Evolutionary conservation across 164 flowering plant species (phyloP).

Genomic region (Piper betle): DNA sequence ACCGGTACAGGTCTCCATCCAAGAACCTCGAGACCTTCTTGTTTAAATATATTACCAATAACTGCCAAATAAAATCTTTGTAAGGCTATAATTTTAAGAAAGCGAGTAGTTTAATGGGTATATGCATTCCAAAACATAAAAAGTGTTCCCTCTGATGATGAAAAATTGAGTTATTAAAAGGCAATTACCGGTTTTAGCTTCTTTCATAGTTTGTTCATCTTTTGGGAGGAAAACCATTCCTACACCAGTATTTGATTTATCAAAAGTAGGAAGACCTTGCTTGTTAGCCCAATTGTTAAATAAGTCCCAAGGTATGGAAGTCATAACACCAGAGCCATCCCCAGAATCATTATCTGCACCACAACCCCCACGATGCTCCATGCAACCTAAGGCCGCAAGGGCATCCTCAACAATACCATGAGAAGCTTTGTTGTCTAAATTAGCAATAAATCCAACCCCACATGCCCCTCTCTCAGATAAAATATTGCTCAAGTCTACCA

Average conservation of each 20-base stretch:
- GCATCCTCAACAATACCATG: slow-evolving; percentile 75
- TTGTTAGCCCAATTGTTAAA: slow-evolving; percentile 68
- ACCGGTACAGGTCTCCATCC: slow-evolving; percentile 98
- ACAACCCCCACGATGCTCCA: slow-evolving; percentile 99
- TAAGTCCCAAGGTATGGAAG: slow-evolving; percentile 94
- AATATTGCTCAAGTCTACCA: slow-evolving; percentile 73
- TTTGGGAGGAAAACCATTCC: slow-evolving; percentile 95
- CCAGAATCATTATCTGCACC: slow-evolving; percentile 99
- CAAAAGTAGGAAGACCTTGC: slow-evolving; percentile 64
- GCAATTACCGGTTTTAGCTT: slow-evolving; percentile 66
- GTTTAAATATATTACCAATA: slow-evolving; percentile 43
- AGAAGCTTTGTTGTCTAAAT: slow-evolving; percentile 72
- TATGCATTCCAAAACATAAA: too few species aligned
- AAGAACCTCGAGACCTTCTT: slow-evolving; percentile 96
- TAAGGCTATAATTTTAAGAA: too few species aligned
- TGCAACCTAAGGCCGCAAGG: slow-evolving; percentile 89
- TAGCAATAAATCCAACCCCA: slow-evolving; percentile 98
- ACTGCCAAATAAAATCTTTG: too few species aligned
- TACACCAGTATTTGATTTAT: slow-evolving; percentile 76
- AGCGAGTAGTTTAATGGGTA: too few species aligned
- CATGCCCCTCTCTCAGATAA: slow-evolving; percentile 96
- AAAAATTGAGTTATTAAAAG: not conserved
- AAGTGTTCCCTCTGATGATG: not conserved
- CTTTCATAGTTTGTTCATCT: slow-evolving; percentile 40
- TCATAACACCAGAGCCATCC: slow-evolving; percentile 97